These are phyloP conservation scores for Backusella parvicylindrica DNA, from an alignment of 192 early-diverging fungal species.

Conservation along the genomic window DNA sequence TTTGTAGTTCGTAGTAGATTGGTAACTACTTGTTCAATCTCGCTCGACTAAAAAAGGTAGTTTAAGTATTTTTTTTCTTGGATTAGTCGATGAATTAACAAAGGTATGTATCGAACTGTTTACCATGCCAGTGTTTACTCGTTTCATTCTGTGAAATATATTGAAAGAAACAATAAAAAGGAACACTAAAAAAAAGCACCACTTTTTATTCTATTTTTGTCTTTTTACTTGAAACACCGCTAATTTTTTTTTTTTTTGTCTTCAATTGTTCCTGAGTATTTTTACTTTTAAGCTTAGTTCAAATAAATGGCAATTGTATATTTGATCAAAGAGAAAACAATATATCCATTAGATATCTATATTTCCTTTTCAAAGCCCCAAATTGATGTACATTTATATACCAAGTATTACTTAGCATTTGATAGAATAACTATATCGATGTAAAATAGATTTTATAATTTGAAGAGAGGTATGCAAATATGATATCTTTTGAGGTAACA, in stretches of 20 bases:
- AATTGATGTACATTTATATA: too few species aligned
- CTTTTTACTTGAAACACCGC: background rate
- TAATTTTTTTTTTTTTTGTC: background rate
- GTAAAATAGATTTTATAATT: too few species aligned
- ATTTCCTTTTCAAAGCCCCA: too few species aligned
- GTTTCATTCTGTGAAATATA: constrained; percentile 1
- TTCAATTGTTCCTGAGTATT: background rate
- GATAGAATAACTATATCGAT: too few species aligned
- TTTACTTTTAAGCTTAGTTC: too few species aligned
- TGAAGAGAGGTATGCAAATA: too few species aligned
- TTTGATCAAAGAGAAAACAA: too few species aligned
- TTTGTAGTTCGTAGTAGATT: constrained; percentile 28
- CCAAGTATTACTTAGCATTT: too few species aligned
- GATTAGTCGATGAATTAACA: background rate
- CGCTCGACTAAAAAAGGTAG: constrained; percentile 14
- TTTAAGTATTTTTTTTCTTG: background rate
- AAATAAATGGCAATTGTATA: too few species aligned
- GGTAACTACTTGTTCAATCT: constrained; percentile 36
- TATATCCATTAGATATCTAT: too few species aligned
- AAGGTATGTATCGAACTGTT: background rate
- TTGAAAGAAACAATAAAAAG: background rate
- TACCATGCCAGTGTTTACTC: constrained; percentile 5
- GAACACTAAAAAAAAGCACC: background rate
- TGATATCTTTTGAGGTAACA: too few species aligned
- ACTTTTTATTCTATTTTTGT: background rate